Percentiles rank a stretch among this genome's conserved stretches.
Evolutionary conservation across 2,329 filamentous ascomycete species (phyloP).

Genomic region (Epichloe sibirici): DNA sequence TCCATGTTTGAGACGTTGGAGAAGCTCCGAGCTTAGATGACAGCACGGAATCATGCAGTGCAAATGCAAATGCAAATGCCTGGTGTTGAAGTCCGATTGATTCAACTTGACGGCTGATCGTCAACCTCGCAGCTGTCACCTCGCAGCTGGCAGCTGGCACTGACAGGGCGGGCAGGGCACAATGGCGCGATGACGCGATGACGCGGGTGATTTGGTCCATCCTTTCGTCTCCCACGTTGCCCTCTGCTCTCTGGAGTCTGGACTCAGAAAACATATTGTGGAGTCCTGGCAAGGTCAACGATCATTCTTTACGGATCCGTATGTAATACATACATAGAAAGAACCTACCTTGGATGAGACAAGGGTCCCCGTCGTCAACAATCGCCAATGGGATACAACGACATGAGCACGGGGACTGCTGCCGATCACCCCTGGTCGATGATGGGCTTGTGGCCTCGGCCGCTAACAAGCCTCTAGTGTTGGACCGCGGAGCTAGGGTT

Average conservation of each 20-base stretch:
- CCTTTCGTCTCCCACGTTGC: not conserved
- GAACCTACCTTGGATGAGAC: not conserved
- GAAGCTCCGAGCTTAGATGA: too few species aligned
- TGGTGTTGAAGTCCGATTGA: not conserved
- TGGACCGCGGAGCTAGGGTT: too few species aligned
- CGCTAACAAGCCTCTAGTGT: not conserved
- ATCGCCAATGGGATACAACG: slow-evolving; percentile 2
- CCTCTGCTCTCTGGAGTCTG: too few species aligned
- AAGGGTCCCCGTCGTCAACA: not conserved
- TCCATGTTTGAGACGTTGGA: not conserved
- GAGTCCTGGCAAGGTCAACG: not conserved
- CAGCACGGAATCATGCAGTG: too few species aligned
- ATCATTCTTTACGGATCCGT: slow-evolving; percentile 14
- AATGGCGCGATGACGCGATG: too few species aligned
- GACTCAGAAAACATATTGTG: too few species aligned
- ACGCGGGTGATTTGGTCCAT: too few species aligned
- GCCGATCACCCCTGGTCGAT: not conserved
- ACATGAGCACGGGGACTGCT: slow-evolving; percentile 2
- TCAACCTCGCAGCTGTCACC: not conserved
- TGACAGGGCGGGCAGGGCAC: not conserved
- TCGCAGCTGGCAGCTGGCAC: not conserved
- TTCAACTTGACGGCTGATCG: not conserved
- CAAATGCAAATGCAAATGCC: not conserved
- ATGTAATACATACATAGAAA: too few species aligned
- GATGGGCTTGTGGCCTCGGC: not conserved